Conservation (phyloP, 179 eudicot genomes). For the Beta macrorhiza region DNA sequence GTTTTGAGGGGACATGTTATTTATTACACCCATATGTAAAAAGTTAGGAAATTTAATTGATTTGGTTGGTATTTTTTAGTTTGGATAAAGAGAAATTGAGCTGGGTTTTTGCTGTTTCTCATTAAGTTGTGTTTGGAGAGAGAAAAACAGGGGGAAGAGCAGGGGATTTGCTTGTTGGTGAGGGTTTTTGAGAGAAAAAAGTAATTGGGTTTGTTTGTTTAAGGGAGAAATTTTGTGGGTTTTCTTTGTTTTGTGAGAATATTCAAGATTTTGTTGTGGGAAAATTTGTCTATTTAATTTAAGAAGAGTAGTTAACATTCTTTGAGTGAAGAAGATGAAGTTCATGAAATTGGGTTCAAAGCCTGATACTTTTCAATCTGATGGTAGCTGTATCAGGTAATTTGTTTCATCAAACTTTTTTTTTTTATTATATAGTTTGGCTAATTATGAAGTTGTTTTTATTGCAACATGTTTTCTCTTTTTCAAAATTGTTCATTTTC, state of each 20-base stretch:
- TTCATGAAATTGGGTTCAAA: constrained; percentile 82
- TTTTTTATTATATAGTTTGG: background rate
- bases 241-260: background rate
- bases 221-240: background rate
- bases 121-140: background rate
- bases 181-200: background rate
- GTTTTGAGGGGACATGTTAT: constrained; percentile 26
- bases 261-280: background rate
- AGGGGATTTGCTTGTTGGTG: constrained; percentile 11
- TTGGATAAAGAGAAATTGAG: background rate
- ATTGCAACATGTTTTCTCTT: background rate
- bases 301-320: background rate
- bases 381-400: constrained; percentile 58
- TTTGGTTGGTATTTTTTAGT: background rate
- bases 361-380: constrained; percentile 66
- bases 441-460: background rate
- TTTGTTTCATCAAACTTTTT: background rate
- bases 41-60: constrained; percentile 4
- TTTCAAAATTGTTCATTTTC: background rate
- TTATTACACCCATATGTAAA: constrained; percentile 17
- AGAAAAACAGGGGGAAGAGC: constrained; percentile 16
- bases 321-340: constrained; percentile 51
- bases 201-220: background rate
- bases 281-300: too few relatives aligned
- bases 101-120: constrained; percentile 20